phyloP scores from a whole-genome alignment of 441 rosid species.

The Isatis lusitanica region DNA sequence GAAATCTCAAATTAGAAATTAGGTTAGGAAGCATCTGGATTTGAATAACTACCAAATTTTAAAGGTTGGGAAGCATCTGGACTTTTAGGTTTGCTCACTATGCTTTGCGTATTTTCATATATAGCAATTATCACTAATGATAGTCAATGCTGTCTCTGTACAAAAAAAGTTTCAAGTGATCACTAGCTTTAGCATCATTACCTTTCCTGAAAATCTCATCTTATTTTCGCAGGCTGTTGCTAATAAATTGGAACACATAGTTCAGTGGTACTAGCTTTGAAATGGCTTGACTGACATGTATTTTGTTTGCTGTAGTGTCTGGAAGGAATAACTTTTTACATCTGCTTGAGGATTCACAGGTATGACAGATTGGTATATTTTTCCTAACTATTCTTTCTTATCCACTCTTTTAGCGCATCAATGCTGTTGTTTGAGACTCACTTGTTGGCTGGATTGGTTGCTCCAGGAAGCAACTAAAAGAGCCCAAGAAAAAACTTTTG shows the following conservation, averaged over 20 bases:
- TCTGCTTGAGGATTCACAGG: conserved; percentile 92
- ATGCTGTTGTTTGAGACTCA: conserved; percentile 18
- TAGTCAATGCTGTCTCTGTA: background rate
- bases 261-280: background rate
- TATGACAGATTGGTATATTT: conserved; percentile 24
- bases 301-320: conserved; percentile 46
- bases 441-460: conserved; percentile 10
- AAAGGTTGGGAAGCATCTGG: conserved; percentile 8
- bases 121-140: background rate
- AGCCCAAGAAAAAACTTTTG: conserved; percentile 77
- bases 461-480: conserved; percentile 77
- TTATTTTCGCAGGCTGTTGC: conserved; percentile 16
- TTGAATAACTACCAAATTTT: background rate
- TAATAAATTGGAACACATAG: conserved; percentile 6
- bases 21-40: conserved; percentile 14
- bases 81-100: conserved; percentile 4
- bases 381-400: conserved; percentile 8
- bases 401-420: conserved; percentile 2
- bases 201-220: background rate
- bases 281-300: conserved; percentile 16
- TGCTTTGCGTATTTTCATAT: background rate
- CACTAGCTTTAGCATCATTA: background rate
- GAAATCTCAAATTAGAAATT: background rate
- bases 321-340: conserved; percentile 62
- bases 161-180: background rate